These are phyloP conservation scores for Biscutella laevigata DNA, from an alignment of 441 rosid genomes.

Conservation along the genomic window DNA sequence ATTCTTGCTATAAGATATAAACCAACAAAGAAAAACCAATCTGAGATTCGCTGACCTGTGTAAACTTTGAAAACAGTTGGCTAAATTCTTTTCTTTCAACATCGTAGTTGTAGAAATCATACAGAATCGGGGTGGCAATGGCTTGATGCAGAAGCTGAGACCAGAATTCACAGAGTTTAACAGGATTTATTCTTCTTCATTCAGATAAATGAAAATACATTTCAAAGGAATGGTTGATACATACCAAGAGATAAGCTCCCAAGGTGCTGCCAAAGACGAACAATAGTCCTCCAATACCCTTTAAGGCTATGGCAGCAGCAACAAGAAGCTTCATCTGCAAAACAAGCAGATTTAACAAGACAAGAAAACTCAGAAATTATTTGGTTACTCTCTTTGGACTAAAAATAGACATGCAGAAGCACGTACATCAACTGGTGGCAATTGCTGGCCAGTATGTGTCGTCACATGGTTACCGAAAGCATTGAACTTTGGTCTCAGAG, in stretches of 20 bases:
- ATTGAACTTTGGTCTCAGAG: slow-evolving; percentile 40
- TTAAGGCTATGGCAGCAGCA: slow-evolving; percentile 44
- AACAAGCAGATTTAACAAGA: neutral
- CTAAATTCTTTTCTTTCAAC: slow-evolving; percentile 44
- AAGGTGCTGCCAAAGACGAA: slow-evolving; percentile 57
- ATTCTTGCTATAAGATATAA: too few species aligned
- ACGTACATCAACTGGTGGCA: slow-evolving; percentile 49
- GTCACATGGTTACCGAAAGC: slow-evolving; percentile 40
- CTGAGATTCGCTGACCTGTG: slow-evolving; percentile 35
- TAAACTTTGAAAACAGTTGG: slow-evolving; percentile 44
- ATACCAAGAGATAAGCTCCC: slow-evolving; percentile 74
- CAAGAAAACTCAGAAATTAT: neutral
- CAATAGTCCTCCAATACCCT: slow-evolving; percentile 59
- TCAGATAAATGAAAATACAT: neutral
- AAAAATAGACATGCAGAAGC: neutral
- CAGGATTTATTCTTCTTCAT: neutral
- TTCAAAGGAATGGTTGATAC: neutral
- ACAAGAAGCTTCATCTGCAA: slow-evolving; percentile 43
- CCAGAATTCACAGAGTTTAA: neutral
- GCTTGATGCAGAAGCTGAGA: slow-evolving; percentile 61
- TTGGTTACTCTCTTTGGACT: neutral
- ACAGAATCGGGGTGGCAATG: slow-evolving; percentile 44
- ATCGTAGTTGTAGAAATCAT: slow-evolving; percentile 71
- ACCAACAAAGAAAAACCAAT: neutral
- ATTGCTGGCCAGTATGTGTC: slow-evolving; percentile 38